Evolutionary conservation across 352 stramenopile species (phyloP), one percentile per base, ranked within the genome.

Genomic region (Phytophthora cactorum): DNA sequence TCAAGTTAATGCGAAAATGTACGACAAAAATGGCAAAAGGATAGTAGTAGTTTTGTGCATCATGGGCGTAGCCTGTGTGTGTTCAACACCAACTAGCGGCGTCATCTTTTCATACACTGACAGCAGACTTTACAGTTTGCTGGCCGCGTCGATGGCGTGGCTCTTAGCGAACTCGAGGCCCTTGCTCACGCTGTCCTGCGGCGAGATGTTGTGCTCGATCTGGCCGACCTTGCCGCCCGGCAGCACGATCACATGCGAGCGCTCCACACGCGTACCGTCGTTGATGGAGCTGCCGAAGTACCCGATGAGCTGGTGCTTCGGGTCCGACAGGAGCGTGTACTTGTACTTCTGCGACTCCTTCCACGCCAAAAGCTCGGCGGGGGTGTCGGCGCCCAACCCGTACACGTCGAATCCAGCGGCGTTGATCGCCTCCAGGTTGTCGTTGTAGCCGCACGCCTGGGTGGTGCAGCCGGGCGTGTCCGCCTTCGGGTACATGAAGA

Each of bases 401-500:
- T 88, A 96, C 41, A 95, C 86, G 50, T 94, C 81, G 56, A 90
- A 96, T 34, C 87, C 89, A 0, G 83, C 83, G 25, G 76, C 76
- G 52, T 83, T 89, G 64, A 96, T 91, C 55, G 81, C 72, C 45
- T 88, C 76, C 43, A 94, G 70, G 70, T 94, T 82, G 74, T 93
- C 84, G 63, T 94, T 94, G 74, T 92, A 96, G 17, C 86, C 87
- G 32, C 86, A 93, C 12, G 89, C 86, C 68, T 96, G 89, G 28
- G 81, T 84, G 47, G 89, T 96, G 65, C 89, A 96, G 5, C 87
- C 89, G 4, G 86, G 84, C 7, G 89, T 96, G 65, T 96, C 84
- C 0, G 89, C 89, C 62, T 93, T 93, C 5, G 89, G 87, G 70
- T 90, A 96, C 84, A 95, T 95, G 72, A 96, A 96, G 74, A 96